phyloP scores from a whole-genome alignment of 2,329 filamentous ascomycete species.

The Cladophialophora immunda region DNA sequence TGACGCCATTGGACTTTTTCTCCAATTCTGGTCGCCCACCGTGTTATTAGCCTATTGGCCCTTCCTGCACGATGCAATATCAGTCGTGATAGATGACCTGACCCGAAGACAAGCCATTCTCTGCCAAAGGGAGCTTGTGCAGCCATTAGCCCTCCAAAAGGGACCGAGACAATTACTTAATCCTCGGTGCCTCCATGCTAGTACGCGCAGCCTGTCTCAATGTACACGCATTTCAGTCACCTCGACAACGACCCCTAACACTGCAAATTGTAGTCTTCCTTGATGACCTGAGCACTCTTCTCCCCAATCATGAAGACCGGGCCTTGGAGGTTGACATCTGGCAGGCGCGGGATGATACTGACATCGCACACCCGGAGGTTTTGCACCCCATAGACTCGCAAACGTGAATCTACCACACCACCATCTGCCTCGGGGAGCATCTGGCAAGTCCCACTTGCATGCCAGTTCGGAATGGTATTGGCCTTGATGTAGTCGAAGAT shows the following conservation, averaged over 20 bases:
- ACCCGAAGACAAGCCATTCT: neutral
- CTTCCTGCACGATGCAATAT: too few relatives aligned
- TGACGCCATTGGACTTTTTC: neutral
- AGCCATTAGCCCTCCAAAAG: neutral
- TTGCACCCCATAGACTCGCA: constrained; percentile 45
- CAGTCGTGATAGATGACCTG: neutral
- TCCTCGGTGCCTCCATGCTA: neutral
- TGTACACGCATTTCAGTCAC: constrained; percentile 2
- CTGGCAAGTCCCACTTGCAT: constrained; percentile 45
- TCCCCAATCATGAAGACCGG: constrained; percentile 47
- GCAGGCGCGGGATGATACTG: constrained; percentile 46
- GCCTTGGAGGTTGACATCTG: constrained; percentile 48
- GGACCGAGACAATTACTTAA: neutral
- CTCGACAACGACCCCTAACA: neutral
- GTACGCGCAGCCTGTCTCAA: neutral
- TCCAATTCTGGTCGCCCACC: neutral
- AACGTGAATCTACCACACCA: constrained; percentile 45
- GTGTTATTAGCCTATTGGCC: neutral
- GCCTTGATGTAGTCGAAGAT: constrained; percentile 41
- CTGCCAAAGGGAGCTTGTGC: neutral
- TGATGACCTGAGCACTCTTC: constrained; percentile 47
- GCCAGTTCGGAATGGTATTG: constrained; percentile 36
- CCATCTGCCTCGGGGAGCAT: constrained; percentile 46
- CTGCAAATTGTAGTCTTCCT: constrained; percentile 38
- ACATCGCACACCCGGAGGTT: constrained; percentile 47